These are phyloP conservation scores for Testicularia cyperi DNA, from an alignment of 1,284 basidiomycete species.

Conservation along the genomic window DNA sequence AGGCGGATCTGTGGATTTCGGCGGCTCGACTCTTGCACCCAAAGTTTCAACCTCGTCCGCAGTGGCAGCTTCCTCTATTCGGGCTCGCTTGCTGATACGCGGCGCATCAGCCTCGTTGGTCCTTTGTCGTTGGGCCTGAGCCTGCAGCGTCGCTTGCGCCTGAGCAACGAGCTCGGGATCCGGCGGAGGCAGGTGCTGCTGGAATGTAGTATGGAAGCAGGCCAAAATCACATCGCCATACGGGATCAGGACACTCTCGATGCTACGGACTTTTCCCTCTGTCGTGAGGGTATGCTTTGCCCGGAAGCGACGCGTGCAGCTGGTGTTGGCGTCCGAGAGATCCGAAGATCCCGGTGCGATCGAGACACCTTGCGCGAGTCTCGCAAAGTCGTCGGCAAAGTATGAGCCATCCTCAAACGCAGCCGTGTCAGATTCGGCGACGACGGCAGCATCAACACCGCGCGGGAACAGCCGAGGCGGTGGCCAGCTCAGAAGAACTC, in stretches of 20 bases:
- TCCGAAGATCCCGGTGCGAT: conserved; percentile 49
- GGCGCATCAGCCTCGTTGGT: no score
- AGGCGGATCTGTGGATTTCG: no score
- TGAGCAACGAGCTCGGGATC: conserved; percentile 25
- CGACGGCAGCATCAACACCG: conserved; percentile 2
- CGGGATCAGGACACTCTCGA: conserved; percentile 89
- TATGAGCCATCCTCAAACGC: conserved; percentile 66
- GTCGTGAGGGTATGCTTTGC: conserved; percentile 71
- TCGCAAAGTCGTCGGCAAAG: conserved; percentile 77
- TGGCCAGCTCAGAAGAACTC: conserved; percentile 82
- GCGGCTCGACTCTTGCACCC: no score
- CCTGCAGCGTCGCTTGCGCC: conserved; percentile 6
- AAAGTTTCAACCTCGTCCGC: not conserved
- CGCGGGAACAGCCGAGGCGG: conserved; percentile 61
- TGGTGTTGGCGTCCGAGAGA: conserved; percentile 75
- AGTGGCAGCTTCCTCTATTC: not conserved
- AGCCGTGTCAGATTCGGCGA: conserved; percentile 13
- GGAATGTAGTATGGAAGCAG: conserved; percentile 61
- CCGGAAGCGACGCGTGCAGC: conserved; percentile 87
- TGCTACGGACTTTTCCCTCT: conserved; percentile 67
- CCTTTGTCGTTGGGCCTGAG: conserved; percentile 17
- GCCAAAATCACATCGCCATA: conserved; percentile 71
- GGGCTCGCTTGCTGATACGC: conserved; percentile 24
- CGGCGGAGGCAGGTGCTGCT: conserved; percentile 30
- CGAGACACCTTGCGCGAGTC: conserved; percentile 74